These are phyloP conservation scores for Aspergillus eucalypticola DNA, from an alignment of 2,329 filamentous ascomycete species.

Conservation along the genomic window DNA sequence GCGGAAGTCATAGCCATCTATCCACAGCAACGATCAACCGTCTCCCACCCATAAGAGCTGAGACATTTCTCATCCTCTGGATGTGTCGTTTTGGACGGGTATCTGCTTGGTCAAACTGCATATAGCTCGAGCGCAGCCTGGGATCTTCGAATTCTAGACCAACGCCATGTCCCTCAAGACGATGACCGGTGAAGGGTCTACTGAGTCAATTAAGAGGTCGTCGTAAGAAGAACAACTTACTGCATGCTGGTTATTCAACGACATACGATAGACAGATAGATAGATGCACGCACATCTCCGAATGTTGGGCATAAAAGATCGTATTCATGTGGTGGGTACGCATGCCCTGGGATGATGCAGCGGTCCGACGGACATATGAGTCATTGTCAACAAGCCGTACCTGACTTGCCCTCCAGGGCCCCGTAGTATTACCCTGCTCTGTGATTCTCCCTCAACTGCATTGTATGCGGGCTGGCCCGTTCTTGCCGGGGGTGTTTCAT, in stretches of 20 bases:
- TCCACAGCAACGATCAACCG: not conserved
- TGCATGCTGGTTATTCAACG: not conserved
- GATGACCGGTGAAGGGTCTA: not conserved
- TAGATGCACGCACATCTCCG: constrained; percentile 4
- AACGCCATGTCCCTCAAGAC: not conserved
- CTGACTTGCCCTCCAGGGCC: not conserved
- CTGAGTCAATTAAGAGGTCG: not conserved
- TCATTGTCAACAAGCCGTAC: constrained; percentile 5
- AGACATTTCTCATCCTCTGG: not conserved
- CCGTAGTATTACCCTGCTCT: not conserved
- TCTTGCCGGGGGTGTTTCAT: not conserved
- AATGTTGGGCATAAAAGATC: constrained; percentile 18
- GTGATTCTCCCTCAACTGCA: not conserved
- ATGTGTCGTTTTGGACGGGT: not conserved
- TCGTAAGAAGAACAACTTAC: not conserved
- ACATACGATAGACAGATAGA: not conserved
- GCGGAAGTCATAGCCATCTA: not conserved
- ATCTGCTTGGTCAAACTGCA: not conserved
- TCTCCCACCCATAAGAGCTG: not conserved
- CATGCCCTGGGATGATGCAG: not conserved
- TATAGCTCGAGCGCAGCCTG: not conserved
- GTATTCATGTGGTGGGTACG: constrained; percentile 1
- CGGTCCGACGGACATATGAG: constrained; percentile 1
- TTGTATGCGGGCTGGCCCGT: not conserved
- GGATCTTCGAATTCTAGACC: constrained; percentile 1